phyloP scores from a whole-genome alignment of 2,329 filamentous ascomycete species.

The Chrysoporthe deuterocubensis region DNA sequence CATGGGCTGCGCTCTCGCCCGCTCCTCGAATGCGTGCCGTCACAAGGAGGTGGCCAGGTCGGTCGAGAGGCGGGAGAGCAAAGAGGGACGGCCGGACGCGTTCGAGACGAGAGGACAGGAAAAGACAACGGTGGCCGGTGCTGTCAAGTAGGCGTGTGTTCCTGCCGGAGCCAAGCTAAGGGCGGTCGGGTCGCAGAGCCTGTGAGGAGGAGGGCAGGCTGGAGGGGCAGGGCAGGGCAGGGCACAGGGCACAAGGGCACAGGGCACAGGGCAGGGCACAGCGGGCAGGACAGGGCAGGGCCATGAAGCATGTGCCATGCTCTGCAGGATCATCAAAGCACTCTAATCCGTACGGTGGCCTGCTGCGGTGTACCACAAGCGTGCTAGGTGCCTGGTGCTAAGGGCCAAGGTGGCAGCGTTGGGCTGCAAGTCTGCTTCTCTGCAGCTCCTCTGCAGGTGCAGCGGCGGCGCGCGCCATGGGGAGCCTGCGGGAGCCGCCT shows the following conservation, averaged over 20 bases:
- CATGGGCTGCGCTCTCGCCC: constrained; percentile 14
- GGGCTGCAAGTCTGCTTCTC: constrained; percentile 25
- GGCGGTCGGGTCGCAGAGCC: neutral
- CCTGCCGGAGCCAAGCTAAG: neutral
- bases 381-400: constrained; percentile 14
- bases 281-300: constrained; percentile 13
- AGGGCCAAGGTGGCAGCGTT: constrained; percentile 20
- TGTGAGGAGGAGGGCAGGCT: neutral
- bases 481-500: constrained; percentile 18
- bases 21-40: constrained; percentile 12
- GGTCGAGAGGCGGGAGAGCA: neutral
- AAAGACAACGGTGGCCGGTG: constrained; percentile 4
- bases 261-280: constrained; percentile 1
- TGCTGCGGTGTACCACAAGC: constrained; percentile 8
- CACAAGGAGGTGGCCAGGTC: neutral
- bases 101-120: neutral
- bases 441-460: constrained; percentile 28
- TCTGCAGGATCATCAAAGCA: constrained; percentile 21
- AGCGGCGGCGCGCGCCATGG: constrained; percentile 14
- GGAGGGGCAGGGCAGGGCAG: constrained; percentile 8
- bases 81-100: neutral
- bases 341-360: constrained; percentile 10
- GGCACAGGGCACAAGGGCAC: neutral
- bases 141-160: neutral
- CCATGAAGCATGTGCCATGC: constrained; percentile 26